A percentile compares a stretch with the other conserved stretches of the same genome.
phyloP scores from a whole-genome alignment of 108 stramenopile species.

The Skeletonema menzelii region DNA sequence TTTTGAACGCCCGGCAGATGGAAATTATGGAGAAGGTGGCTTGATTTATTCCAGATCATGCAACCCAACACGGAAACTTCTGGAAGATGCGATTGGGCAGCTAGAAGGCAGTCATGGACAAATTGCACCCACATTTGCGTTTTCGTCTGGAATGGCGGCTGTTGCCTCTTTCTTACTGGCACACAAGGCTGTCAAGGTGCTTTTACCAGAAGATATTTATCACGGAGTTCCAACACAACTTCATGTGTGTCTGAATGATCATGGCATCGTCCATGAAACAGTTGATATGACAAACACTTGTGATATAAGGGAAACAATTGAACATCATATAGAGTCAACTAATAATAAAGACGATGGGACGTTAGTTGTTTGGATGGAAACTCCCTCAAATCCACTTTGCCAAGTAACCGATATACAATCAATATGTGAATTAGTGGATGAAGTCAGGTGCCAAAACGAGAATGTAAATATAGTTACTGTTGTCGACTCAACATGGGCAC shows the following conservation, averaged over 20 bases:
- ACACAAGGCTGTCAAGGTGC: conserved; percentile 55
- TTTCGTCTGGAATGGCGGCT: conserved; percentile 91
- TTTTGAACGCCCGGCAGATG: conserved; percentile 72
- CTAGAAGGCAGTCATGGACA: conserved; percentile 49
- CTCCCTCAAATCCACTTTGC: conserved; percentile 85
- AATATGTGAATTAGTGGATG: conserved; percentile 43
- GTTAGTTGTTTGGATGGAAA: conserved; percentile 91
- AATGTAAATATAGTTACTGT: conserved; percentile 54
- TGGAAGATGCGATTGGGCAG: conserved; percentile 60
- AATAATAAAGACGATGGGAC: conserved; percentile 12
- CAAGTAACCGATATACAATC: conserved; percentile 75
- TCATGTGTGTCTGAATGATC: conserved; percentile 50
- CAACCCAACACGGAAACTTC: conserved; percentile 76
- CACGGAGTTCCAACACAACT: conserved; percentile 83
- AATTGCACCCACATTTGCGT: conserved; percentile 60
- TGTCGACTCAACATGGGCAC: conserved; percentile 88
- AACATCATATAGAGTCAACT: conserved; percentile 20
- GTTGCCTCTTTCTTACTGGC: conserved; percentile 72
- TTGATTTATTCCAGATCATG: conserved; percentile 68
- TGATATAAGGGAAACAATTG: conserved; percentile 19
- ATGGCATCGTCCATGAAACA: conserved; percentile 45
- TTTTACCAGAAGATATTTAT: conserved; percentile 78
- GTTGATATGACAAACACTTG: conserved; percentile 59
- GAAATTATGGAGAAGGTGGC: conserved; percentile 56
- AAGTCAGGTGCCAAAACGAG: not conserved